Base-by-base conservation (phyloP, 2,329 filamentous ascomycete species). In the Coniochaeta ligniaria region DNA sequence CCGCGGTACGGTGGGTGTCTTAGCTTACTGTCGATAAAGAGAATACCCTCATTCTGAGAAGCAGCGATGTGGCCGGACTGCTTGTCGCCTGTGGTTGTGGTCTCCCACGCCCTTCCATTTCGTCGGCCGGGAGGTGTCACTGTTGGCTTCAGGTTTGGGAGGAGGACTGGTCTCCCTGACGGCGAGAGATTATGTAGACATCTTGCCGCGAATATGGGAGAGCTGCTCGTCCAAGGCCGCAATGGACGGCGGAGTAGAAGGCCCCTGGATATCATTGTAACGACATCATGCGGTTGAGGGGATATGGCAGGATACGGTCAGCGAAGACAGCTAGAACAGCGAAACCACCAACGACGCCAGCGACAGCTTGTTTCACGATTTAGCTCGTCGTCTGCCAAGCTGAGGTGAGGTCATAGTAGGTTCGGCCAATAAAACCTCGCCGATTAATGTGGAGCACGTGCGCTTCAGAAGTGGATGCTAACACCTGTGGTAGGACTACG, bases 21-120 rank as follows among this genome's bases (percentile, higher is more conserved):
- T 43, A 17, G 69, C 85, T 71, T 75, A 93, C 90, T 96, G 71
- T 96, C 92, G 69, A 98, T 88, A 76, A 96, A 99, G 7, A 97
- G 74, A 54, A 98, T 87, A 0, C 89, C 88, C 76, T 98, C 91
- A 66, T 93, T 89, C 1, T 87, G 76, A 2, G 80, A 82, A 12
- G 90, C 82, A n/a, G 82, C 78, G 66, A 98, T 96, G 68, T 97
- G 92, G 0, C 95, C 94, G 11, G 85, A 85, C 64, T 89, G 86
- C 67, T 89, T 81, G 65, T 85, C 84, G 58, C 83, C 84, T 12
- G 80, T 74, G 60, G 74, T 70, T 24, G 76, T 75, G 28, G 75
- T 81, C 67, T 78, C 73, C 74, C 74, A 80, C 59, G 72, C 69
- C 22, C 8, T 58, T 26, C 36, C 55, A 26, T 20, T 20, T 22